Base-by-base conservation (phyloP, 495 filamentous ascomycete species). In the Xylaria curta region DNA sequence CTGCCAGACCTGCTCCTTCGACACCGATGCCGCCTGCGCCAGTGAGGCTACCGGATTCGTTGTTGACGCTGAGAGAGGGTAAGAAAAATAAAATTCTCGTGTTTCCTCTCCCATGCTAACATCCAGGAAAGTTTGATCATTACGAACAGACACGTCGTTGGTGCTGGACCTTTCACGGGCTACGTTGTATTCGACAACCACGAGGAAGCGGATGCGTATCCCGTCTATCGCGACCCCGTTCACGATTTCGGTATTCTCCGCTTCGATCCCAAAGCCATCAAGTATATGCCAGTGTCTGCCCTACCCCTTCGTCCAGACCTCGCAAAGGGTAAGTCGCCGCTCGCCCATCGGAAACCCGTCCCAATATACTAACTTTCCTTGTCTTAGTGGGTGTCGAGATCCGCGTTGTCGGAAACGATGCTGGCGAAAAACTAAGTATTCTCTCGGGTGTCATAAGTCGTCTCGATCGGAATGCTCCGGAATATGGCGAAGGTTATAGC, bases 101-200 rank as follows among this genome's bases (percentile, higher is more conserved):
- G 76, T 28, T 70, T 78, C 68, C 69, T 78, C 59, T 26, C 76
- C 76, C 66, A 73, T 63, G 74, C 85, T 88, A 76, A 87, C 70
- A 42, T 53, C n/a, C 6, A 72, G 86, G 84, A 47, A 36, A 71
- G 69, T 24, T 42, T 71, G 51, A 71, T 97, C 78, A 81, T 97
- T 78, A 95, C 92, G 2, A 94, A 95, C 77, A 89, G 94, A 51
- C 96, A 99, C 84, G 96, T 99, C 36, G 96, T 98, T n/a, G 92
- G 95, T 65, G 87, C 96, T 7, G 96, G 96, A 19, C 96, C 96
- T 3, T 99, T 99, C 82, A 97, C 95, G 91, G 96, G 96, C 15
- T 98, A 95, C 80, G 93, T 92, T 78, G 93, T 99, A 70, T 98
- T 99, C 78, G 96, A 99, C 78, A 98, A 99, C 76, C 96, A 99